phyloP scores from a whole-genome alignment of 169 alveolate species.

The Theileria annulata region DNA sequence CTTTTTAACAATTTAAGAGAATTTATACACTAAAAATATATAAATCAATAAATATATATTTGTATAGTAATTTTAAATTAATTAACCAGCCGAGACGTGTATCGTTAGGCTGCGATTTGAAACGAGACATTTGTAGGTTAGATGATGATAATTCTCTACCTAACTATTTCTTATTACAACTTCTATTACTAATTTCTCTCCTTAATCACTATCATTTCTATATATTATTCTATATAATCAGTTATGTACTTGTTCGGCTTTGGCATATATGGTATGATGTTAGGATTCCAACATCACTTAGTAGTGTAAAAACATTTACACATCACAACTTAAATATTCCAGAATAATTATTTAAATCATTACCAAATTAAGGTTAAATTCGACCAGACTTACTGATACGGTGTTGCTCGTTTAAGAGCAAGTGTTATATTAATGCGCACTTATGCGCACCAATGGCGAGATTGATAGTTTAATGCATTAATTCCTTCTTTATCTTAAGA shows the following conservation, averaged over 20 bases:
- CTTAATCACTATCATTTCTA: neutral
- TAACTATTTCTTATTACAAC: neutral
- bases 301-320: neutral
- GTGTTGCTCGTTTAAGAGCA: neutral
- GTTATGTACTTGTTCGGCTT: neutral
- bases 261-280: neutral
- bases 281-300: constrained; percentile 18
- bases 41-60: neutral
- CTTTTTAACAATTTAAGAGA: neutral
- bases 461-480: constrained; percentile 5
- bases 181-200: neutral
- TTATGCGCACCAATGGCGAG: constrained; percentile 16
- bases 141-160: neutral
- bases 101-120: neutral
- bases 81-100: neutral
- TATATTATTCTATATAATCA: neutral
- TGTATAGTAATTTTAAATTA: neutral
- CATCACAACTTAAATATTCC: neutral
- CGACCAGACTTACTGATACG: neutral
- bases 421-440: constrained; percentile 15
- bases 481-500: neutral
- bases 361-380: constrained; percentile 3
- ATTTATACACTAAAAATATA: neutral
- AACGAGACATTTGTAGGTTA: neutral
- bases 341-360: neutral